A percentile compares a stretch with the other conserved stretches of the same genome.
These are phyloP conservation scores for Ophiocordyceps camponoti-leonardi DNA, from an alignment of 2,329 filamentous ascomycete species.

Conservation along the genomic window DNA sequence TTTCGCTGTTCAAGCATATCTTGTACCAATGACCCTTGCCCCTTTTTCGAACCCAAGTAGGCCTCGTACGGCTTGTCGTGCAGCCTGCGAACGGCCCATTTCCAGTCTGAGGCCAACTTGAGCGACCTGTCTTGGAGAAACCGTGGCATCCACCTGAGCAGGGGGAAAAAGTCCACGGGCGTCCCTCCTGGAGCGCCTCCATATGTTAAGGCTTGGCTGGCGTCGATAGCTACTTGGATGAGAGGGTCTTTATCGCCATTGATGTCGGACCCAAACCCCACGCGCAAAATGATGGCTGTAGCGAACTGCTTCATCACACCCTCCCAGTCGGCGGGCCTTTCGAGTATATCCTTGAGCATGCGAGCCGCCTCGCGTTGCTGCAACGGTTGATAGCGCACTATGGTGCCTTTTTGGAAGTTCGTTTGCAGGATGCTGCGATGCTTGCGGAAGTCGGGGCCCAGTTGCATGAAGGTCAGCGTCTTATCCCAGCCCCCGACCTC, in stretches of 20 bases:
- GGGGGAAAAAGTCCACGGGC: slow-evolving; percentile 30
- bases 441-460: slow-evolving; percentile 22
- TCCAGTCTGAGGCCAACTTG: slow-evolving; percentile 12
- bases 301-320: slow-evolving; percentile 18
- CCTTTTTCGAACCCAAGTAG: slow-evolving; percentile 12
- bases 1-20: slow-evolving; percentile 10
- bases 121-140: slow-evolving; percentile 15
- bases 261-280: slow-evolving; percentile 25
- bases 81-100: slow-evolving; percentile 17
- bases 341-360: slow-evolving; percentile 13
- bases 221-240: slow-evolving; percentile 19
- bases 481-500: slow-evolving; percentile 27
- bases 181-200: slow-evolving; percentile 15
- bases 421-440: slow-evolving; percentile 26
- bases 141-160: slow-evolving; percentile 22
- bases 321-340: slow-evolving; percentile 18
- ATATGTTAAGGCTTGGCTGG: slow-evolving; percentile 11
- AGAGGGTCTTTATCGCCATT: slow-evolving; percentile 19
- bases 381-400: slow-evolving; percentile 15
- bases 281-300: slow-evolving; percentile 21
- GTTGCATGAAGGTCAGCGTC: slow-evolving; percentile 26
- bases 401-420: slow-evolving; percentile 21
- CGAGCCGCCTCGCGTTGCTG: slow-evolving; percentile 17
- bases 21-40: slow-evolving; percentile 12
- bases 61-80: slow-evolving; percentile 26